Evolutionary conservation across 1,139 yeast genomes (phyloP), one percentile per base, ranked within the genome.

Genomic region (Candida labiduridarum): DNA sequence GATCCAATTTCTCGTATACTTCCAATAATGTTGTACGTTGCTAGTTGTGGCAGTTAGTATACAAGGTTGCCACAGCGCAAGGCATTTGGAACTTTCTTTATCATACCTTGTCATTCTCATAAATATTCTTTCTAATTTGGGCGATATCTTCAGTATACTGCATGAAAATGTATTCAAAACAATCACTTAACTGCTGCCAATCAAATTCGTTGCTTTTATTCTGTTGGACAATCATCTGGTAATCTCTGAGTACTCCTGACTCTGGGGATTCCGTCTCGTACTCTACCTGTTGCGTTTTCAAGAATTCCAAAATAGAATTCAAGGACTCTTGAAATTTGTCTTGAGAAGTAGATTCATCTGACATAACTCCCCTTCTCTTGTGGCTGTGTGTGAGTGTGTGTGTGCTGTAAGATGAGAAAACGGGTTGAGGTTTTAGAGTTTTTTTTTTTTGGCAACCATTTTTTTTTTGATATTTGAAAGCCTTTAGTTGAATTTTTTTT

Each of bases 11-110:
- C 44, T 57, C 62, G 4, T 56, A 59, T 6, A 61, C 44, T 43
- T 63, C 67, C 47, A 62, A 63, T 65, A 67, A 63, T 16, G 59
- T 52, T 33, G 53, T 58, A 4, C 49, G 46, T 27, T 47, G 22
- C 49, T 44, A 19, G 25, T 35, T 8, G 9, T 44, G 19, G 5
- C 18, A 4, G 47, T 45, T 45, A 45, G 47, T 45, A 44, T 22
- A 12, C 19, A 40, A 41, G 34, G 42, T 27, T 25, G 29, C 8
- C 2, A 25, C 29, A 25, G 6, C 10, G 29, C 16, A 34, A 33
- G 14, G 15, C 12, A 12, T 11, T 4, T 7, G 36, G 6, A 5
- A 4, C 7, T 4, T 34, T 44, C 19, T 27, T 38, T 15, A 27
- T 25, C 55, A 9, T 52, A 62, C 65, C 38, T 59, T 57, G 41